Base-by-base conservation (phyloP, 495 filamentous ascomycete species). In the Tuber microsphaerosporum region DNA sequence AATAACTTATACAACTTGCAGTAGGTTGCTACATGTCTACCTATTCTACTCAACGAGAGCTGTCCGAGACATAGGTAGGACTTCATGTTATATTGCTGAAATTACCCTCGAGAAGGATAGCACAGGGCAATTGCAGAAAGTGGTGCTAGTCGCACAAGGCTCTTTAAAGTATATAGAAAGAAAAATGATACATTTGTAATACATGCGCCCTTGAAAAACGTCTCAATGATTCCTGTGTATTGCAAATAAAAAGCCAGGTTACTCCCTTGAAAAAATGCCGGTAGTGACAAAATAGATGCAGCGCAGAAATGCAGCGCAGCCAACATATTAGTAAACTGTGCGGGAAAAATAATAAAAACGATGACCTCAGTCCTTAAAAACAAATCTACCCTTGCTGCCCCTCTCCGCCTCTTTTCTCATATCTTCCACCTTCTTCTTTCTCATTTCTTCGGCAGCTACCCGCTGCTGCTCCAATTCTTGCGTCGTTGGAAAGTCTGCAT, bases 401-500 rank as follows among this genome's bases (percentile, higher is more conserved):
- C 72, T 83, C 71, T 79, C 78, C 20, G 95, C 94, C 79, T 97
- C 94, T 73, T 88, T 86, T 84, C 91, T 91, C 80, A 93, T 87
- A 81, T 94, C 90, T 75, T 91, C 87, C 6, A 97, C 86, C 77
- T 89, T 87, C 65, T 88, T 84, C 75, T 87, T 85, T 82, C 89
- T 90, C 76, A 88, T 81, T 77, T 84, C 85, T 61, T 85, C 84
- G 10, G 90, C 91, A 80, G 89, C 89, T 81, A 87, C 85, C 70
- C 87, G 88, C 76, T 93, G 89, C 74, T 85, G 82, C 80, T 86
- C 85, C 19, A 89, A 81, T 83, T 97, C 92, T 82, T 97, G 94
- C 10, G 94, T 97, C 65, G 83, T 88, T 17, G 94, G 94, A 84
- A 97, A 93, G 75, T 94, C 94, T 41, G 90, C 87, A 76, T 93